Conservation (phyloP, 2,329 filamentous ascomycete species). For the Pseudogymnoascus destructans region DNA sequence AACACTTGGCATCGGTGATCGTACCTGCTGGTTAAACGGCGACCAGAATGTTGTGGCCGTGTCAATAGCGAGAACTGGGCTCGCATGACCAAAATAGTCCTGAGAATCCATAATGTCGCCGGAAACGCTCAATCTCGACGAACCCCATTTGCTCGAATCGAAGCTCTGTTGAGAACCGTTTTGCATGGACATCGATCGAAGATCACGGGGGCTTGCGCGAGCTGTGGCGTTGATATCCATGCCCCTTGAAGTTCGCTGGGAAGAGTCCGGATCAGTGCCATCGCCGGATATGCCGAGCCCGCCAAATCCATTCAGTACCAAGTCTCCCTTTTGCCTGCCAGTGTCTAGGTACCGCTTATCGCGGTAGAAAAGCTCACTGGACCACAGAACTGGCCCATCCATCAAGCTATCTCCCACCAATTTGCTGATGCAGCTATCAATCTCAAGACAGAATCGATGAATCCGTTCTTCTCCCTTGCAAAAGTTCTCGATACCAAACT, state of each 20-base stretch:
- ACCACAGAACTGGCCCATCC: slow-evolving; percentile 82
- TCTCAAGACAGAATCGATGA: slow-evolving; percentile 82
- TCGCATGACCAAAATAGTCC: slow-evolving; percentile 56
- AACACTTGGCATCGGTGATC: slow-evolving; percentile 49
- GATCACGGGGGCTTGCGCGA: slow-evolving; percentile 41
- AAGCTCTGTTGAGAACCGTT: slow-evolving; percentile 59
- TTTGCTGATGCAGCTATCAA: slow-evolving; percentile 74
- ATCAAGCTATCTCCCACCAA: slow-evolving; percentile 73
- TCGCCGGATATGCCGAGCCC: slow-evolving; percentile 36
- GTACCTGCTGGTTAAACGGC: slow-evolving; percentile 55
- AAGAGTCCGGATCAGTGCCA: slow-evolving; percentile 24
- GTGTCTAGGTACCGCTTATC: slow-evolving; percentile 48
- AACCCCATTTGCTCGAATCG: slow-evolving; percentile 52
- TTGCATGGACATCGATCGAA: slow-evolving; percentile 44
- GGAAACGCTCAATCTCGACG: slow-evolving; percentile 42
- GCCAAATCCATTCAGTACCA: slow-evolving; percentile 34
- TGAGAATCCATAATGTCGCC: slow-evolving; percentile 56
- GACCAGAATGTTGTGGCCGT: slow-evolving; percentile 80
- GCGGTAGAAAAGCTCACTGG: slow-evolving; percentile 72
- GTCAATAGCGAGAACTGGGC: slow-evolving; percentile 59
- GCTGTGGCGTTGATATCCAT: slow-evolving; percentile 32
- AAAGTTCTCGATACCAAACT: slow-evolving; percentile 77
- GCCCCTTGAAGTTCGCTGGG: slow-evolving; percentile 26
- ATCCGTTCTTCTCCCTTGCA: slow-evolving; percentile 91
- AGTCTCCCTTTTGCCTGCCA: slow-evolving; percentile 35